A percentile compares a stretch with the other conserved stretches of the same genome.
These are phyloP conservation scores for Metschnikowia dekortorum DNA, from an alignment of 805 yeast species.

Conservation along the genomic window DNA sequence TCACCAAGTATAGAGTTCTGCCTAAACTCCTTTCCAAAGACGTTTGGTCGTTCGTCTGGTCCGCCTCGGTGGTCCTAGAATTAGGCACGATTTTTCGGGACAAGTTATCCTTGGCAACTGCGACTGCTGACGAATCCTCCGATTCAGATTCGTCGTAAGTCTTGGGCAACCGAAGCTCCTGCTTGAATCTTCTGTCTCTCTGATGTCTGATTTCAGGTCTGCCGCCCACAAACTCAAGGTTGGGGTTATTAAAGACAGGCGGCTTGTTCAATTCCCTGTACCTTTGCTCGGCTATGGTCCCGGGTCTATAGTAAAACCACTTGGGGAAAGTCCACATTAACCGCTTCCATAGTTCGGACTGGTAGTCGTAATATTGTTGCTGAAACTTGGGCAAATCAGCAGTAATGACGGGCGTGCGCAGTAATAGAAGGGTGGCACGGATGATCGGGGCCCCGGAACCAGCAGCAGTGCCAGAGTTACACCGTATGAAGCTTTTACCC, in stretches of 20 bases:
- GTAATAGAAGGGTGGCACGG: constrained; percentile 51
- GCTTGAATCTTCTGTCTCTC: constrained; percentile 83
- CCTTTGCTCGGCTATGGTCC: constrained; percentile 81
- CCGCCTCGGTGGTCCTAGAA: constrained; percentile 76
- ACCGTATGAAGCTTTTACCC: constrained; percentile 12
- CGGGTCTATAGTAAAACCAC: constrained; percentile 85
- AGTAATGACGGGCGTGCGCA: constrained; percentile 82
- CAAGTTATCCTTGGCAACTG: constrained; percentile 42
- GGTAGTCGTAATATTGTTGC: constrained; percentile 71
- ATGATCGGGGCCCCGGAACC: constrained; percentile 24
- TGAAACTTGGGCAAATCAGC: constrained; percentile 73
- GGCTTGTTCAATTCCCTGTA: constrained; percentile 71
- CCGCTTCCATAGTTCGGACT: constrained; percentile 79
- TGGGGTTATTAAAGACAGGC: constrained; percentile 69
- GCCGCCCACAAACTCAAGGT: constrained; percentile 77
- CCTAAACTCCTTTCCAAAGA: constrained; percentile 78
- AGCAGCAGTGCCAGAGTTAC: constrained; percentile 9
- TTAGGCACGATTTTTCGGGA: constrained; percentile 66
- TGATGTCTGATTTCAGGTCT: constrained; percentile 80
- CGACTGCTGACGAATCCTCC: constrained; percentile 9
- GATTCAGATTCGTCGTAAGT: constrained; percentile 37
- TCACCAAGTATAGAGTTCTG: constrained; percentile 72
- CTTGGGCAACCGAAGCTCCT: constrained; percentile 71
- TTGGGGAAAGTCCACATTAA: constrained; percentile 97
- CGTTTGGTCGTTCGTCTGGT: constrained; percentile 51